Conservation (phyloP, 495 filamentous ascomycete species). For the Entonaema liquescens region DNA sequence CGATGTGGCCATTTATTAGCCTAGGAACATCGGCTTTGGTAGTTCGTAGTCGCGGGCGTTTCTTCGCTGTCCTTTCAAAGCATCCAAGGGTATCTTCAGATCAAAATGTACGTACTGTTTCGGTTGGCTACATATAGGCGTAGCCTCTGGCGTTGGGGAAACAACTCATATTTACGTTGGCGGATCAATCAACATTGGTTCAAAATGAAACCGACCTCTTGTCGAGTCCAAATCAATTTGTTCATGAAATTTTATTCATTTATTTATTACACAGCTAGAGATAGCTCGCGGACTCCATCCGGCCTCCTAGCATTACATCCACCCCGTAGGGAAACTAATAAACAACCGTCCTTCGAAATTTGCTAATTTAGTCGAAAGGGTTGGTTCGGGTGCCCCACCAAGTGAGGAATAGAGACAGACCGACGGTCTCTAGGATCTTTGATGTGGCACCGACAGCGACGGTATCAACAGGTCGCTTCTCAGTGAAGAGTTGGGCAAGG, state of each 20-base stretch:
- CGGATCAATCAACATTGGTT: constrained; percentile 28
- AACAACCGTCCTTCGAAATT: constrained; percentile 24
- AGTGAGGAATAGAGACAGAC: constrained; percentile 88
- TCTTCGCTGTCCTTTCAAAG: constrained; percentile 20
- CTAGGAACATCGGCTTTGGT: background rate
- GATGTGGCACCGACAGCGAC: constrained; percentile 84
- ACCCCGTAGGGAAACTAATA: constrained; percentile 33
- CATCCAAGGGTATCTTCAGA: constrained; percentile 23
- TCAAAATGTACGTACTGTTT: constrained; percentile 34
- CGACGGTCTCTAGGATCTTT: constrained; percentile 91
- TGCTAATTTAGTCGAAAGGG: constrained; percentile 67
- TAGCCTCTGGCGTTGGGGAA: constrained; percentile 38
- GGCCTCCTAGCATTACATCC: background rate
- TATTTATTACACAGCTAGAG: constrained; percentile 17
- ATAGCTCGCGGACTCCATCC: background rate
- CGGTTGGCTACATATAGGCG: constrained; percentile 36
- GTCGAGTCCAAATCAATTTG: background rate
- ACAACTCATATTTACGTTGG: constrained; percentile 17
- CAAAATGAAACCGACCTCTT: constrained; percentile 7
- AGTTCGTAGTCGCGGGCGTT: constrained; percentile 11
- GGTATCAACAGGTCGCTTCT: constrained; percentile 90
- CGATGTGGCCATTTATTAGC: background rate
- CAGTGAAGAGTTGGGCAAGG: constrained; percentile 83
- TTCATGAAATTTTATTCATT: constrained; percentile 5
- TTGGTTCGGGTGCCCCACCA: constrained; percentile 97